A percentile compares a stretch with the other conserved stretches of the same genome.
These are phyloP conservation scores for Chaetomium fimeti DNA, from an alignment of 495 filamentous ascomycete genomes.

Conservation along the genomic window DNA sequence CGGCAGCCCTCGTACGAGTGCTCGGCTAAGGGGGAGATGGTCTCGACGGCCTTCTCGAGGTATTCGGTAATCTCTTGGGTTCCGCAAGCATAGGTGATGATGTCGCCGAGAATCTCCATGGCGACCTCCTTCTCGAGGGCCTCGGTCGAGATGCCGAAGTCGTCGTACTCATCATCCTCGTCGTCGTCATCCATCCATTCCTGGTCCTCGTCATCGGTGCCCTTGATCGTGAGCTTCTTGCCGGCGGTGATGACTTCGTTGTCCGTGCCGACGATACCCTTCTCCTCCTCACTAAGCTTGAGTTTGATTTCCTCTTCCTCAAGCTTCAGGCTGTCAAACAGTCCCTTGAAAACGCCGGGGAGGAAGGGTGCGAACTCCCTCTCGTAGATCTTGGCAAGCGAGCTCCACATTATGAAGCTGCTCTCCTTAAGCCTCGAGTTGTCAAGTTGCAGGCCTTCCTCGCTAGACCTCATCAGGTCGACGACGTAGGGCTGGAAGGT, in stretches of 20 bases:
- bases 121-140: constrained; percentile 98
- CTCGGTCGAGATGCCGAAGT: constrained; percentile 74
- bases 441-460: constrained; percentile 86
- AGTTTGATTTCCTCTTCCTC: constrained; percentile 86
- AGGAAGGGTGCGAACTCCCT: constrained; percentile 88
- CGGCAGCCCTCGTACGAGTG: constrained; percentile 92
- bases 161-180: constrained; percentile 82
- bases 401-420: constrained; percentile 94
- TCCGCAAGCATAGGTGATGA: constrained; percentile 77
- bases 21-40: constrained; percentile 72
- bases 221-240: constrained; percentile 80
- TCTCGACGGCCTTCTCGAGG: constrained; percentile 85
- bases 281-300: constrained; percentile 70
- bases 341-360: constrained; percentile 75
- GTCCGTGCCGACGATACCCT: constrained; percentile 62
- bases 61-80: constrained; percentile 70
- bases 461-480: constrained; percentile 83
- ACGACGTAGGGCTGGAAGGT: constrained; percentile 87
- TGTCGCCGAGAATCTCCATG: constrained; percentile 87
- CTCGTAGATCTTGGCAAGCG: constrained; percentile 88
- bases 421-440: constrained; percentile 90
- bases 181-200: constrained; percentile 63
- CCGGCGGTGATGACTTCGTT: constrained; percentile 73
- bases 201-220: constrained; percentile 57
- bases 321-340: constrained; percentile 82